Evolutionary conservation across 805 yeast genomes (phyloP), one percentile per base, ranked within the genome.

Genomic region (Clavispora santaluciae): DNA sequence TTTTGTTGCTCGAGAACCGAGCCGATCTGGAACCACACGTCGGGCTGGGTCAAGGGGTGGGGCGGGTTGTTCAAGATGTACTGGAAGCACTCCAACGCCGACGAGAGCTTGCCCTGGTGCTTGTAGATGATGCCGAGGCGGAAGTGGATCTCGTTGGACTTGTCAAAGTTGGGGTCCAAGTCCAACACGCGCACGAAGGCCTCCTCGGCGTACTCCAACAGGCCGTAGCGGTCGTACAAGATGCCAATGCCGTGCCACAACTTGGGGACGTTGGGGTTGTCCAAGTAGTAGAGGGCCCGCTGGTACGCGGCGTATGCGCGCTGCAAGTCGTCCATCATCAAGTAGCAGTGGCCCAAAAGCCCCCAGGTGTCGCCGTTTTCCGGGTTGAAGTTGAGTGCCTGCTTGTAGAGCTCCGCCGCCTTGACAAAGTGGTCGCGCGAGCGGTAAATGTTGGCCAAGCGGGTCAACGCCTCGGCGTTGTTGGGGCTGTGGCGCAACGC

Each of bases 201-300:
- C 64, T 93, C 99, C 63, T 93, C 99, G 3, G 99, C 99, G 56
- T 91, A 93, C 66, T 91, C 98, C 49, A 91, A 68, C 5, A 95
- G 86, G 21, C 98, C 99, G 61, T 93, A 93, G 40, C 99, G 74
- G 63, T 93, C 99, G 62, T 93, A 93, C 45, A 93, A 73, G 44
- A 93, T 93, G 25, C 99, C 99, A 50, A 93, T 91, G 0, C 99
- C 99, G 64, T 93, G 97, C 99, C 99, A 93, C 52, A 93, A 76
- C 60, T 89, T 89, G 42, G 98, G 98, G 40, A 90, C 97, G 52
- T 88, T 87, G 35, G 96, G 95, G 57, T 93, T 91, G 48, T 86
- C 87, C 58, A 90, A 68, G 60, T 88, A 93, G 63, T 86, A 85
- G 36, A 93, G 70, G 3, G 98, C 98, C 59, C 95, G 90, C 68